Evolutionary conservation across 352 stramenopile genomes (phyloP).

Genomic region (Pythium coloratum): DNA sequence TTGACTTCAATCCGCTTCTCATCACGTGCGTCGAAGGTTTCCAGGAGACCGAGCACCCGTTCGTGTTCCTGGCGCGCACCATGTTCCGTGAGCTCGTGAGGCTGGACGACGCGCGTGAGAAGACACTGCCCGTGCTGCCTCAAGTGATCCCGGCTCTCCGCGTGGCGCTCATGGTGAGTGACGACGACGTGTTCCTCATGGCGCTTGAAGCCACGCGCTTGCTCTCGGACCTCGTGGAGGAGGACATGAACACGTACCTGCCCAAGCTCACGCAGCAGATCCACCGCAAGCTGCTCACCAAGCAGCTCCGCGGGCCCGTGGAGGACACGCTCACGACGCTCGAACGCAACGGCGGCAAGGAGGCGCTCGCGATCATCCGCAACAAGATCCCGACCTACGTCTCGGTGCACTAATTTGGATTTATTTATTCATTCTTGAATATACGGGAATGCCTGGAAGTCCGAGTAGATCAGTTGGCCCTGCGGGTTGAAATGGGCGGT

Average conservation of each 20-base stretch:
- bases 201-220: conserved; percentile 65
- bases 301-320: conserved; percentile 49
- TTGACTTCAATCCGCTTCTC: conserved; percentile 69
- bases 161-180: conserved; percentile 59
- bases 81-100: conserved; percentile 76
- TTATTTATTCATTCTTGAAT: conserved; percentile 54
- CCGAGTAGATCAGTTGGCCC: conserved; percentile 56
- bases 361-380: conserved; percentile 72
- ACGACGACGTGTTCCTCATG: conserved; percentile 73
- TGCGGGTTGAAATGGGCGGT: conserved; percentile 58
- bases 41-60: conserved; percentile 71
- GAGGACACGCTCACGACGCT: conserved; percentile 66
- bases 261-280: conserved; percentile 79
- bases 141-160: conserved; percentile 65
- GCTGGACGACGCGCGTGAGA: conserved; percentile 59
- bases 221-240: conserved; percentile 62
- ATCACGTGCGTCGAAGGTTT: conserved; percentile 75
- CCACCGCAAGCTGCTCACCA: conserved; percentile 67
- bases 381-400: conserved; percentile 80
- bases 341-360: conserved; percentile 71
- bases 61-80: conserved; percentile 72
- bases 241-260: conserved; percentile 76
- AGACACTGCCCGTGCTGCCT: conserved; percentile 50
- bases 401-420: conserved; percentile 42
- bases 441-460: conserved; percentile 75